Evolutionary conservation across 106 monocot genomes (phyloP), one percentile per base, ranked within the genome.

Genomic region (Posidonia australis): DNA sequence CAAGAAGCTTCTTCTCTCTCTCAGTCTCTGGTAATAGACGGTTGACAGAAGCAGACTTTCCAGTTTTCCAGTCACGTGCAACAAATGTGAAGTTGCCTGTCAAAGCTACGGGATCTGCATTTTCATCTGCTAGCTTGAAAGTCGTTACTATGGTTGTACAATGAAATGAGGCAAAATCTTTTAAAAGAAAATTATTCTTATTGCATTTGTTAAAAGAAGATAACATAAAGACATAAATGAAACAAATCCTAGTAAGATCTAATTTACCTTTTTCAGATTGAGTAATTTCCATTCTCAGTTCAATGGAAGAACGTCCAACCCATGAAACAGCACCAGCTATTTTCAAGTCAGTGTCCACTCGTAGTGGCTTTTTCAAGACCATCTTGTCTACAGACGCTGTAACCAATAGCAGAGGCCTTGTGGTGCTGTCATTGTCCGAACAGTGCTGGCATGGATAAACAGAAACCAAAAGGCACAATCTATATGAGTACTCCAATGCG

Each of bases 321-420:
- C 84, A 96, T 46, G 84, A 81, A 62, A 96, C 96, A 24, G 90
- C 80, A 58, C 96, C 96, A 2, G 74, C 72, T 62, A 90, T 84
- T 74, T 77, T 96, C 45, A 96, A 58, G 72, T 96, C 90, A 9
- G 68, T 82, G 67, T 96, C 90, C 7, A 96, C 96, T 46, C 72
- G 69, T 22, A 96, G 64, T 45, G 96, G 87, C 72, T 86, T 90
- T 72, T 87, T 96, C 19, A 96, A 65, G 46, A 87, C 82, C 74
- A 96, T 96, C 78, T 85, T 96, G 66, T 96, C 96, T 20, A 87
- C 96, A 18, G 82, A 90, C 57, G 96, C 96, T 49, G 96, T 96
- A 51, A 96, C 90, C 55, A 96, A 44, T 43, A 96, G 54, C 6
- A 96, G 80, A 12, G 96, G 90, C 70, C 90, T 90, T 65, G 90